Evolutionary conservation across 768 basidiomycete genomes (phyloP).

Genomic region (Cytidiella melzeri): DNA sequence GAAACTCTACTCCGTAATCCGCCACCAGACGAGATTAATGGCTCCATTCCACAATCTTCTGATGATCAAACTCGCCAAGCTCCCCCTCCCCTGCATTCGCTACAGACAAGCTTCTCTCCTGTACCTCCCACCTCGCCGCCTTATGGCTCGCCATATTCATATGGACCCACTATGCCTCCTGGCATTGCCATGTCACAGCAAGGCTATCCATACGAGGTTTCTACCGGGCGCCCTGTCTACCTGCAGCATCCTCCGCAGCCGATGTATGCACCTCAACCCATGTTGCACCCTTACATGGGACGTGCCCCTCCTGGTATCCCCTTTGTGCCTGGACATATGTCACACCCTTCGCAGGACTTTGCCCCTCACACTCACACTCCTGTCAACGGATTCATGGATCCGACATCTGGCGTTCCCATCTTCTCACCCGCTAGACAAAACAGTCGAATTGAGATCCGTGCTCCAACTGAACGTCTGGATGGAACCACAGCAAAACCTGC

Average conservation of each 20-base stretch:
- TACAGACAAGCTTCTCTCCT: conserved; percentile 39
- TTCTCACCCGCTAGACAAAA: conserved; percentile 71
- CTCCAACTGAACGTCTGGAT: conserved; percentile 36
- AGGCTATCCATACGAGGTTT: conserved; percentile 76
- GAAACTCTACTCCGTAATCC: conserved; percentile 40
- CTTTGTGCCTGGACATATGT: conserved; percentile 59
- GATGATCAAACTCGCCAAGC: conserved; percentile 21
- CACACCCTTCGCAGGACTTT: conserved; percentile 41
- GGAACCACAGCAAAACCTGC: conserved; percentile 21
- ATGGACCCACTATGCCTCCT: conserved; percentile 48
- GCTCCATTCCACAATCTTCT: conserved; percentile 9
- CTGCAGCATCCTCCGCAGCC: conserved; percentile 49
- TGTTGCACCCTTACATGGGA: conserved; percentile 49
- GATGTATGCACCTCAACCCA: conserved; percentile 64
- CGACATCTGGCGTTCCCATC: conserved; percentile 59
- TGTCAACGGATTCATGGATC: conserved; percentile 59
- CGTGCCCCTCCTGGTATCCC: conserved; percentile 38
- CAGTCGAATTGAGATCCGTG: conserved; percentile 69
- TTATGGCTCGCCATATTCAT: conserved; percentile 65
- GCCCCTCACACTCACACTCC: conserved; percentile 63
- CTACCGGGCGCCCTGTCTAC: conserved; percentile 76
- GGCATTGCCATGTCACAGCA: conserved; percentile 70
- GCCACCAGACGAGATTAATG: conserved; percentile 19
- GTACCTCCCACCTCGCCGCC: conserved; percentile 43
- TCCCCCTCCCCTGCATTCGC: conserved; percentile 35